Percentiles rank a stretch among this genome's conserved stretches.
These are phyloP conservation scores for Cylindrodendrum hubeiense DNA, from an alignment of 2,329 filamentous ascomycete species.

Conservation along the genomic window DNA sequence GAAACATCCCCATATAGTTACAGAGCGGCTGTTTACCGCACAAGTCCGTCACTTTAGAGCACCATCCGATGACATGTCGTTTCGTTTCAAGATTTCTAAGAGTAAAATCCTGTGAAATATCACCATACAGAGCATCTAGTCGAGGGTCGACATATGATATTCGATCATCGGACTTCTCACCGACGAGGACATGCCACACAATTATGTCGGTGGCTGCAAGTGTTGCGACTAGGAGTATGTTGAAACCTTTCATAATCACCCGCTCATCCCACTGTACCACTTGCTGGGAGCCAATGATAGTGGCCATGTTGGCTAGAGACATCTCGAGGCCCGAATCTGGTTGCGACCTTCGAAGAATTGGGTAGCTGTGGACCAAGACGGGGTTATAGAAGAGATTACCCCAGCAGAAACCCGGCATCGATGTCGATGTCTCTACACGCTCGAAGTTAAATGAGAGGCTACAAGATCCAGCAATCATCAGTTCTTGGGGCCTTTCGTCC, in stretches of 20 bases:
- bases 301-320: background rate
- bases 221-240: slow-evolving; percentile 12
- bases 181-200: slow-evolving; percentile 24
- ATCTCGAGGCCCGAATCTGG: slow-evolving; percentile 20
- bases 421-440: background rate
- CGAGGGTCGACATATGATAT: slow-evolving; percentile 25
- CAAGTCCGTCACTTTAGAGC: slow-evolving; percentile 12
- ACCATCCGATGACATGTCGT: slow-evolving; percentile 29
- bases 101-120: background rate
- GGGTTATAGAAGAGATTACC: background rate
- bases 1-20: too few relatives aligned
- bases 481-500: background rate
- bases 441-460: background rate
- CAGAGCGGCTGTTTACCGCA: too few relatives aligned
- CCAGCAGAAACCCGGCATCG: slow-evolving; percentile 18
- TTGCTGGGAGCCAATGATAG: background rate
- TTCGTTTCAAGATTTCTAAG: slow-evolving; percentile 12
- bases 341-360: slow-evolving; percentile 7
- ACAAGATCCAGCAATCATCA: background rate
- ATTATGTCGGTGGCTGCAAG: background rate
- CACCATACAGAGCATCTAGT: background rate
- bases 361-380: slow-evolving; percentile 3
- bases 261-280: slow-evolving; percentile 7
- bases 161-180: background rate
- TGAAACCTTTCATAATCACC: slow-evolving; percentile 27